phyloP scores from a whole-genome alignment of 306 rosid species.

The Dalbergia cochinchinensis region DNA sequence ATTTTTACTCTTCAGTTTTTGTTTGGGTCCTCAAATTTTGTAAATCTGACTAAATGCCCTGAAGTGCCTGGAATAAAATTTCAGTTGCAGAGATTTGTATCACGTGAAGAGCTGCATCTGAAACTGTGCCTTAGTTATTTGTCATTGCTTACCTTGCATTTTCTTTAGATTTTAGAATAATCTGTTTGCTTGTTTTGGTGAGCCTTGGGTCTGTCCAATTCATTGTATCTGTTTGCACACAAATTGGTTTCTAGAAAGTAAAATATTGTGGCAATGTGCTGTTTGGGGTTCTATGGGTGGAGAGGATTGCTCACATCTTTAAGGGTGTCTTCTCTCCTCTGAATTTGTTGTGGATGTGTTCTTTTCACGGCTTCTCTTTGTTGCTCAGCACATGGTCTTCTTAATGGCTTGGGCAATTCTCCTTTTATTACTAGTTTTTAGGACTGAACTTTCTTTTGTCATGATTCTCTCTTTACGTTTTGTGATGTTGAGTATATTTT shows the following conservation, averaged over 20 bases:
- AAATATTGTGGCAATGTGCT: background rate
- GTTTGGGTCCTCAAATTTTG: background rate
- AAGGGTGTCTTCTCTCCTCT: background rate
- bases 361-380: background rate
- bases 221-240: background rate
- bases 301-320: too few relatives aligned
- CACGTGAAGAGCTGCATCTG: background rate
- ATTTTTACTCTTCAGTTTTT: conserved; percentile 7
- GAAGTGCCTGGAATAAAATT: too few relatives aligned
- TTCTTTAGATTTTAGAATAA: background rate
- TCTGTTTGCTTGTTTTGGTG: background rate
- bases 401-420: background rate
- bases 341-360: background rate
- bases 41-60: background rate
- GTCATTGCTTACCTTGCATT: background rate
- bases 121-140: background rate
- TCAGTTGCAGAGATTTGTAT: background rate
- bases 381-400: background rate
- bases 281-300: background rate
- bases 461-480: too few relatives aligned
- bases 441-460: background rate
- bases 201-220: background rate
- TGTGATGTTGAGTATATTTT: too few relatives aligned
- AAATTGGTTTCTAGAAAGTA: background rate
- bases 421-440: background rate